Evolutionary conservation across 805 yeast genomes (phyloP).

Genomic region (Barnettozyma pratensis): DNA sequence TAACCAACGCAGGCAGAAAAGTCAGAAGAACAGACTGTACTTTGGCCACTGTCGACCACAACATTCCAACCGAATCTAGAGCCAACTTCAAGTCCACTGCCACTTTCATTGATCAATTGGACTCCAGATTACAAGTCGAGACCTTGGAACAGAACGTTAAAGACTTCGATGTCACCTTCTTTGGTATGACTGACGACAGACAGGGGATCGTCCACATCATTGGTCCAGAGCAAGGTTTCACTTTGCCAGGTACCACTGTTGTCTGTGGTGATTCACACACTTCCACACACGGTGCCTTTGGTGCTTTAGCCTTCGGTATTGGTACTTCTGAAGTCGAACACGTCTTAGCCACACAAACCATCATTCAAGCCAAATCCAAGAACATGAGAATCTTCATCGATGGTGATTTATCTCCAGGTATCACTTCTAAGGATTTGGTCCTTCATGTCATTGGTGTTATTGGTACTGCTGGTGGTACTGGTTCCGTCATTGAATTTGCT

Average conservation of each 20-base stretch:
- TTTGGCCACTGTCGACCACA: conserved; percentile 93
- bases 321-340: conserved; percentile 99
- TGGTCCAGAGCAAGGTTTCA: conserved; percentile 99
- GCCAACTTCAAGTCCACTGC: conserved; percentile 64
- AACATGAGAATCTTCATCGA: conserved; percentile 88
- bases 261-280: conserved; percentile 99
- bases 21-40: conserved; percentile 94
- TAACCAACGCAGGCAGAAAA: conserved; percentile 76
- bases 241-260: conserved; percentile 96
- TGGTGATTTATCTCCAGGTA: conserved; percentile 82
- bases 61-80: conserved; percentile 93
- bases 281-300: conserved; percentile 98
- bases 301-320: conserved; percentile 95
- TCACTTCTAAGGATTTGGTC: conserved; percentile 93
- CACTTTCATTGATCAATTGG: conserved; percentile 82
- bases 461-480: conserved; percentile 99
- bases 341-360: conserved; percentile 94
- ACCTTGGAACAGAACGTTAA: conserved; percentile 91
- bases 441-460: conserved; percentile 93
- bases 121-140: conserved; percentile 86
- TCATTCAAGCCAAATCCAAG: conserved; percentile 90
- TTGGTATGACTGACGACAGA: conserved; percentile 90
- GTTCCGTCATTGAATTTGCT: conserved; percentile 92
- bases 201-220: conserved; percentile 99
- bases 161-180: conserved; percentile 83